phyloP scores from a whole-genome alignment of 2,329 filamentous ascomycete genomes.

The Aureobasidium sp. region DNA sequence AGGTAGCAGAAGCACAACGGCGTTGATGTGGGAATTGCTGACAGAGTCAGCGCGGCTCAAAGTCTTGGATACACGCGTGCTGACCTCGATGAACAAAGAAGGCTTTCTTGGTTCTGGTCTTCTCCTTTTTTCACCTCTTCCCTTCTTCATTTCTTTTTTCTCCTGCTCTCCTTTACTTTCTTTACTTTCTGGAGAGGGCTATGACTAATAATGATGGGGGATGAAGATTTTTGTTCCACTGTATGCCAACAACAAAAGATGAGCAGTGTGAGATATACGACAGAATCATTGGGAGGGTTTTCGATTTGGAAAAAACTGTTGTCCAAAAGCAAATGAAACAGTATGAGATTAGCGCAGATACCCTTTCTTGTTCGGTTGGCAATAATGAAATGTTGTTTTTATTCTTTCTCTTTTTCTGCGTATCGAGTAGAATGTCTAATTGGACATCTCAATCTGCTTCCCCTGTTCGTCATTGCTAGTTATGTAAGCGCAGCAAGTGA shows the following conservation, averaged over 20 bases:
- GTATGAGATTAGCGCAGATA: constrained; percentile 10
- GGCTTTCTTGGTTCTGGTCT: not conserved
- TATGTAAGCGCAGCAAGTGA: too few species aligned
- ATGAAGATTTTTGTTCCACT: not conserved
- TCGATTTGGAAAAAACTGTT: too few species aligned
- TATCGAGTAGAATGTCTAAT: too few species aligned
- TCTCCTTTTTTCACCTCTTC: not conserved
- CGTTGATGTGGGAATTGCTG: not conserved
- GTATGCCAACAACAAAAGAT: not conserved
- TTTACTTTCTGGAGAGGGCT: not conserved
- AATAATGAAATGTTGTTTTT: not conserved
- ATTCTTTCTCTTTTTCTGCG: not conserved
- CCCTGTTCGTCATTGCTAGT: not conserved
- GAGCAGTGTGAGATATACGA: not conserved
- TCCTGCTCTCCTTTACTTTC: not conserved
- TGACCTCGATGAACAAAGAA: too few species aligned
- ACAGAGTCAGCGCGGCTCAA: not conserved
- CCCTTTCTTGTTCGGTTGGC: constrained; percentile 2
- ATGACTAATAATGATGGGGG: not conserved
- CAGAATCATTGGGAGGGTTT: too few species aligned
- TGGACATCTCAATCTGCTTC: not conserved
- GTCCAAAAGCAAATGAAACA: not conserved
- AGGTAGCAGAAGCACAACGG: constrained; percentile 2
- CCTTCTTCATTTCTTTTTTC: not conserved
- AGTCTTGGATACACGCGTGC: not conserved